These are phyloP conservation scores for Aspergillus udagawae DNA, from an alignment of 2,329 filamentous ascomycete species.

Conservation along the genomic window DNA sequence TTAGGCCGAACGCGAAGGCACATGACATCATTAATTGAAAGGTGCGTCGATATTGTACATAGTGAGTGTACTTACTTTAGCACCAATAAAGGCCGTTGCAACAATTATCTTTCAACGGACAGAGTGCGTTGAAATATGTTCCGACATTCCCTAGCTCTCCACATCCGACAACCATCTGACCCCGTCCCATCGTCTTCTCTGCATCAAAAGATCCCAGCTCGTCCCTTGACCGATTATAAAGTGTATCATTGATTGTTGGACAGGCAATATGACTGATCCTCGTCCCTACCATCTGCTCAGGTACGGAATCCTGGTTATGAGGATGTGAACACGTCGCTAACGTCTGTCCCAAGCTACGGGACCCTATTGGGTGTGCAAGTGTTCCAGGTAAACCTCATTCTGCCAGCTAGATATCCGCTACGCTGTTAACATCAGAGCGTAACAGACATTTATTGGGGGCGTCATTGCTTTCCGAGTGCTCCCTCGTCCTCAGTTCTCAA, in stretches of 20 bases:
- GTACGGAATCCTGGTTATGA: constrained; percentile 11
- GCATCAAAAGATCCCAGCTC: constrained; percentile 1
- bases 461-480: constrained; percentile 73
- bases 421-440: background rate
- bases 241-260: background rate
- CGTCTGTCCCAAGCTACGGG: constrained; percentile 62
- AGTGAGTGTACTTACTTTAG: background rate
- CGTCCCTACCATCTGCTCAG: constrained; percentile 33
- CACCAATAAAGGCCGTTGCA: constrained; percentile 3
- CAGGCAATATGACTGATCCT: constrained; percentile 26
- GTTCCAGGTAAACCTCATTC: constrained; percentile 62
- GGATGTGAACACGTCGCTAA: background rate
- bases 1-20: constrained; percentile 32
- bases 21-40: constrained; percentile 33
- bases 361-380: constrained; percentile 81
- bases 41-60: constrained; percentile 10
- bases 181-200: background rate
- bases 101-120: background rate
- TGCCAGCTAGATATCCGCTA: background rate
- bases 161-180: background rate
- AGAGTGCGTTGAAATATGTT: background rate
- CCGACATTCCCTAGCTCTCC: background rate
- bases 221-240: background rate
- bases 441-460: constrained; percentile 69
- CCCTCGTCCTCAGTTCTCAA: constrained; percentile 73